Evolutionary conservation across 805 yeast genomes (phyloP).

Genomic region (Tetrapisispora phaffii): DNA sequence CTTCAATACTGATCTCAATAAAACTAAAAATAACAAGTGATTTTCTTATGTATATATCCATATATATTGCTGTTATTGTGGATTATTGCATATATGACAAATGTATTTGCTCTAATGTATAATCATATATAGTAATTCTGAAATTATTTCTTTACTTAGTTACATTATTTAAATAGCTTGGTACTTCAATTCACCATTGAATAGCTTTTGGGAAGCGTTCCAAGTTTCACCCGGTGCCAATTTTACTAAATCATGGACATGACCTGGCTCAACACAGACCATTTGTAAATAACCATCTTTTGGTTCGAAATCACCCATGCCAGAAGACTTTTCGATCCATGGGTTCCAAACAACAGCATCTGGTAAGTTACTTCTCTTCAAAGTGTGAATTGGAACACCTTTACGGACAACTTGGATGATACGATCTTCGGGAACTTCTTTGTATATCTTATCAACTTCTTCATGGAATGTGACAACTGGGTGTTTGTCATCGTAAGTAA

Average conservation of each 20-base stretch:
- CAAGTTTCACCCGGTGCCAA: slow-evolving; percentile 67
- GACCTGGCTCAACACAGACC: slow-evolving; percentile 94
- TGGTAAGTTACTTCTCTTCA: slow-evolving; percentile 52
- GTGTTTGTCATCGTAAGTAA: slow-evolving; percentile 56
- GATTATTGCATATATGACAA: background rate
- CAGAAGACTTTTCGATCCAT: slow-evolving; percentile 73
- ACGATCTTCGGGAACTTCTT: slow-evolving; percentile 44
- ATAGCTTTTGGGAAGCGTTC: slow-evolving; percentile 56
- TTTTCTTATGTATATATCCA: background rate
- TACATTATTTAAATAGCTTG: slow-evolving; percentile 37
- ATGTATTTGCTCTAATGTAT: background rate
- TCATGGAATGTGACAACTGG: slow-evolving; percentile 64
- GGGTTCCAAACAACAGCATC: slow-evolving; percentile 96
- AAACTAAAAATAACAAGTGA: no score
- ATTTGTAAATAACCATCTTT: slow-evolving; percentile 72
- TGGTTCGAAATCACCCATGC: slow-evolving; percentile 85
- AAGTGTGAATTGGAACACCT: slow-evolving; percentile 61
- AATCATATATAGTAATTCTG: background rate
- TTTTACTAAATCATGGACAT: slow-evolving; percentile 57
- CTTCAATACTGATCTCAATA: no score
- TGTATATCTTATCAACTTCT: slow-evolving; percentile 82
- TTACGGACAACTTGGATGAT: slow-evolving; percentile 57
- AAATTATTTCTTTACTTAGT: background rate
- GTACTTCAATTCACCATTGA: slow-evolving; percentile 49
- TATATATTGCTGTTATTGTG: background rate